These are phyloP conservation scores for Solanum paucissectum DNA, from an alignment of 257 asterid genomes.

Conservation along the genomic window DNA sequence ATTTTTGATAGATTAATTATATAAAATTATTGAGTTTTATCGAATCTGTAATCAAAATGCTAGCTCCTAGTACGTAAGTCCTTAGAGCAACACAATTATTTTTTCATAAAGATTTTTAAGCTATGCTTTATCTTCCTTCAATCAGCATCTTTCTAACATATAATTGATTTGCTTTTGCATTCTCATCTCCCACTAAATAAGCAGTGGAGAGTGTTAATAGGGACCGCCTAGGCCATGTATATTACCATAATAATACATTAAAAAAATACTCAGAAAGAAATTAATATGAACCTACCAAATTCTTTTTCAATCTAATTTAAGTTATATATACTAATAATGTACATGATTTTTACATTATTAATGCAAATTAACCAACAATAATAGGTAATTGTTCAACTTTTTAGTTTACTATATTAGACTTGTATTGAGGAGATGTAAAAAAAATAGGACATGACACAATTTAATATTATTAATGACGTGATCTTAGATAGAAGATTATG, in stretches of 20 bases:
- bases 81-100: not conserved
- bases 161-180: slow-evolving; percentile 1
- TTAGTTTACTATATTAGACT: not conserved
- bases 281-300: not conserved
- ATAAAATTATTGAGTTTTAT: not conserved
- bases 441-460: not conserved
- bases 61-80: not conserved
- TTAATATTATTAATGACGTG: not conserved
- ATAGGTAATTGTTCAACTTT: not conserved
- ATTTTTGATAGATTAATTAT: not conserved
- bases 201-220: not conserved
- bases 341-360: too few relatives aligned
- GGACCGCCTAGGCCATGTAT: not conserved
- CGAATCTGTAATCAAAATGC: not conserved
- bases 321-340: not conserved
- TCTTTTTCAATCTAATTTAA: not conserved
- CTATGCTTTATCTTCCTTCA: not conserved
- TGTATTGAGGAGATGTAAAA: not conserved
- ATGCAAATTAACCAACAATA: not conserved
- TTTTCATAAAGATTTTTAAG: not conserved
- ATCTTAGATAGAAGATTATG: not conserved
- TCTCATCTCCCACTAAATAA: slow-evolving; percentile 29
- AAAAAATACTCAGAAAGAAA: not conserved
- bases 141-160: slow-evolving; percentile 3
- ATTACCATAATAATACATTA: too few relatives aligned